Evolutionary conservation across 495 filamentous ascomycete species (phyloP), one percentile per base, ranked within the genome.

Genomic region (Pyrenopolyporus hunteri): DNA sequence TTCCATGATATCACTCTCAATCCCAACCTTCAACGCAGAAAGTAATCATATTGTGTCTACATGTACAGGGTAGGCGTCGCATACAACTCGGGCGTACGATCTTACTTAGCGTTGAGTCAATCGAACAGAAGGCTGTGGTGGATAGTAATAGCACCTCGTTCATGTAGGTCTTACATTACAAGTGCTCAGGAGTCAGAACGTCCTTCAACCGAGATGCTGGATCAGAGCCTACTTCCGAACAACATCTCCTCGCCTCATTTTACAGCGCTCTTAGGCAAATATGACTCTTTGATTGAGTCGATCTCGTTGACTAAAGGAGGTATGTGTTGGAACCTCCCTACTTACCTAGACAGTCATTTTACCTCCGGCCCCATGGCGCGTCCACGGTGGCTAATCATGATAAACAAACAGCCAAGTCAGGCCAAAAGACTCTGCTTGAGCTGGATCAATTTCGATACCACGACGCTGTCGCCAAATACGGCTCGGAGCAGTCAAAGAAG

Each of bases 401-500:
- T 20, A 20, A 39, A 37, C 16, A 20, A 39, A 37, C 47, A 78
- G 76, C 66, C 57, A 78, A 78, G 63, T 33, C 69, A 5, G 76
- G 76, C 14, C 76, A 80, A 46, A 68, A 70, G 46, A 75, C 75
- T 8, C 74, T 84, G 16, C 64, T 72, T 20, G 72, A 78, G 26
- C 71, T 83, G 45, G 82, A 83, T 52, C 52, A 72, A 16, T 82
- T 78, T 53, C 73, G 81, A 36, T 83, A 82, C 46, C 60, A 63
- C n/a, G 70, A 74, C 42, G 77, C 78, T 19, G 65, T 75, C 22
- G 64, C 59, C 6, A n/a, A 40, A 6, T 82, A 79, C 60, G 70
- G 66, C 5, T 59, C 72, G 43, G 58, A 69, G 7, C 56, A 59
- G 28, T 35, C 57, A 22, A 67, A 49, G 9, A 54, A 36, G 9